phyloP scores from a whole-genome alignment of 2,329 filamentous ascomycete species.

The Thermothelomyces thermophilus region DNA sequence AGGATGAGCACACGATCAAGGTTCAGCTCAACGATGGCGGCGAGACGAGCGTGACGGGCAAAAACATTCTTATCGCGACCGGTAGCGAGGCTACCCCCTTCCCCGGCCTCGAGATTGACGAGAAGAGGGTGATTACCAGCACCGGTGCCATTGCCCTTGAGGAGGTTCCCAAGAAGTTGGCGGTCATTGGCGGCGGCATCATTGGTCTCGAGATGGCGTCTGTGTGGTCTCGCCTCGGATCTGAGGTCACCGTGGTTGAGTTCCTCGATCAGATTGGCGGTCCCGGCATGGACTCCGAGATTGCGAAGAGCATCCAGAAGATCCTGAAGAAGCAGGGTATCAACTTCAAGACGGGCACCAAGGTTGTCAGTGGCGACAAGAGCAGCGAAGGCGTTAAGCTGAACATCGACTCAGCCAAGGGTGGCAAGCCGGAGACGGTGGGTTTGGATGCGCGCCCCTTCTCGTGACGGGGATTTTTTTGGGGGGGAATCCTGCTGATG shows the following conservation, averaged over 20 bases:
- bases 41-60: constrained; percentile 77
- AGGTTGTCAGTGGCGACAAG: constrained; percentile 81
- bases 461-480: neutral
- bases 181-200: constrained; percentile 96
- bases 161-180: constrained; percentile 90
- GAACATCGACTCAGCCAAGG: constrained; percentile 85
- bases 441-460: constrained; percentile 31
- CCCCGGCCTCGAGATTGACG: constrained; percentile 90
- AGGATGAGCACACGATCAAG: constrained; percentile 84
- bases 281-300: constrained; percentile 92
- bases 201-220: constrained; percentile 98
- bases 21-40: constrained; percentile 87
- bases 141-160: constrained; percentile 87
- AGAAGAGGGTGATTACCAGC: constrained; percentile 95
- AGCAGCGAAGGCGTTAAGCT: constrained; percentile 72
- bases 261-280: constrained; percentile 95
- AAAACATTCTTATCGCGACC: constrained; percentile 98
- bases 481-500: constrained; percentile 9
- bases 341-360: constrained; percentile 97
- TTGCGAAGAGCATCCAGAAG: constrained; percentile 87
- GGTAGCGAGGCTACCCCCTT: constrained; percentile 94
- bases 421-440: constrained; percentile 88
- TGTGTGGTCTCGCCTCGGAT: constrained; percentile 89
- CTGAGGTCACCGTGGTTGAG: constrained; percentile 95
- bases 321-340: constrained; percentile 93